Evolutionary conservation across 2,329 filamentous ascomycete species (phyloP).

Genomic region (Aspergillus hiratsukae): DNA sequence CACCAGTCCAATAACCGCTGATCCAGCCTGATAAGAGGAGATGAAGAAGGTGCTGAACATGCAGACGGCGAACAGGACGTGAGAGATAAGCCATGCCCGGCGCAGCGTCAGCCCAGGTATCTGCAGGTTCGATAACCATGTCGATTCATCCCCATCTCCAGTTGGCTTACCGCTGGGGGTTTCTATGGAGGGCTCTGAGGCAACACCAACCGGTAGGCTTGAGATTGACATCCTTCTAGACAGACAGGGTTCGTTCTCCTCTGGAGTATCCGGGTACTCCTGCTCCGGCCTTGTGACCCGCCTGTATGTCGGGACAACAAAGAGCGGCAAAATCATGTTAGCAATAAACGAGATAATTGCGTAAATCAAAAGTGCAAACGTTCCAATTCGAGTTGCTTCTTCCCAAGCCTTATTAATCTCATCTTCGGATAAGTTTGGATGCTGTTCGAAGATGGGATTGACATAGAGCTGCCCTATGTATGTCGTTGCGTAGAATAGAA

Average conservation of each 20-base stretch:
- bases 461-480: slow-evolving; percentile 92
- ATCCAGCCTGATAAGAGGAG: slow-evolving; percentile 65
- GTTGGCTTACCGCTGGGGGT: slow-evolving; percentile 7
- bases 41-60: slow-evolving; percentile 85
- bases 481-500: slow-evolving; percentile 91
- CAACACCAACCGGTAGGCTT: slow-evolving; percentile 26
- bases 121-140: slow-evolving; percentile 57
- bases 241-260: slow-evolving; percentile 17
- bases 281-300: slow-evolving; percentile 8
- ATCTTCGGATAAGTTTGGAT: slow-evolving; percentile 70
- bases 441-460: slow-evolving; percentile 70
- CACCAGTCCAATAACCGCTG: slow-evolving; percentile 71
- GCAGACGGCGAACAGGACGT: slow-evolving; percentile 74
- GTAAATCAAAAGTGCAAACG: slow-evolving; percentile 83
- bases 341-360: slow-evolving; percentile 77
- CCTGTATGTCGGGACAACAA: slow-evolving; percentile 74
- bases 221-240: slow-evolving; percentile 29
- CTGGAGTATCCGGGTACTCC: slow-evolving; percentile 4
- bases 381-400: slow-evolving; percentile 77
- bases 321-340: slow-evolving; percentile 78
- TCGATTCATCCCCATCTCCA: slow-evolving; percentile 15
- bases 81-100: slow-evolving; percentile 78
- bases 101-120: slow-evolving; percentile 83
- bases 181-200: slow-evolving; percentile 28
- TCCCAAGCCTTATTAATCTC: slow-evolving; percentile 80